Evolutionary conservation across 2,329 filamentous ascomycete species (phyloP).

Genomic region (Aureobasidium vineae): DNA sequence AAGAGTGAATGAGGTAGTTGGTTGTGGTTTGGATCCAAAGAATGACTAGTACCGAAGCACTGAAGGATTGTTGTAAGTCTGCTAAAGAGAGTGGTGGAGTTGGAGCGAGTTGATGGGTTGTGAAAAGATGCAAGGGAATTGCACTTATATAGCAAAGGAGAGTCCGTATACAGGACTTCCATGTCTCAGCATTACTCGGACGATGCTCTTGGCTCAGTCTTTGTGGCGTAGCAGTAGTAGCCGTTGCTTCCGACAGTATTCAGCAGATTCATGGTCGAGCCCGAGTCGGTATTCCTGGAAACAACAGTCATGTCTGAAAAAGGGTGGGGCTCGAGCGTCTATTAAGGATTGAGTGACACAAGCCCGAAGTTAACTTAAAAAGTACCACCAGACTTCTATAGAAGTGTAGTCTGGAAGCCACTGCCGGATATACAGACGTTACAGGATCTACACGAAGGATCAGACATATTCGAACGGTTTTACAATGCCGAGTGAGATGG

Average conservation of each 20-base stretch:
- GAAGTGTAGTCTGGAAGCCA: neutral
- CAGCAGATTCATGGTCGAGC: neutral
- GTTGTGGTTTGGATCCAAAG: conserved; percentile 18
- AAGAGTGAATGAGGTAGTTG: conserved; percentile 19
- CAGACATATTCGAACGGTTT: neutral
- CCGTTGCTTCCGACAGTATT: conserved; percentile 2
- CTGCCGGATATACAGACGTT: neutral
- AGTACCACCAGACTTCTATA: neutral
- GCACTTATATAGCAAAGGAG: neutral
- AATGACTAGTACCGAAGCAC: conserved; percentile 25
- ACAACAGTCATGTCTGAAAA: conserved; percentile 2
- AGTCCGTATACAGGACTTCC: neutral
- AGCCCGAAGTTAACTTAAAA: conserved; percentile 3
- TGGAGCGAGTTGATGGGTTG: conserved; percentile 17
- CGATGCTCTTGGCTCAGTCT: neutral
- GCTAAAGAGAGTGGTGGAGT: conserved; percentile 21
- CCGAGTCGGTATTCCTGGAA: neutral
- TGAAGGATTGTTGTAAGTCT: conserved; percentile 19
- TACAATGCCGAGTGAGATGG: neutral
- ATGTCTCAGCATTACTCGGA: conserved; percentile 6
- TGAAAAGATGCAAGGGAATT: neutral
- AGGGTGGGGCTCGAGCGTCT: neutral
- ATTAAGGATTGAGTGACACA: conserved; percentile 14
- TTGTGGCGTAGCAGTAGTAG: conserved; percentile 2
- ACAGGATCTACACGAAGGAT: neutral